Conservation (phyloP, 495 filamentous ascomycete genomes). For the Darksidea phi region DNA sequence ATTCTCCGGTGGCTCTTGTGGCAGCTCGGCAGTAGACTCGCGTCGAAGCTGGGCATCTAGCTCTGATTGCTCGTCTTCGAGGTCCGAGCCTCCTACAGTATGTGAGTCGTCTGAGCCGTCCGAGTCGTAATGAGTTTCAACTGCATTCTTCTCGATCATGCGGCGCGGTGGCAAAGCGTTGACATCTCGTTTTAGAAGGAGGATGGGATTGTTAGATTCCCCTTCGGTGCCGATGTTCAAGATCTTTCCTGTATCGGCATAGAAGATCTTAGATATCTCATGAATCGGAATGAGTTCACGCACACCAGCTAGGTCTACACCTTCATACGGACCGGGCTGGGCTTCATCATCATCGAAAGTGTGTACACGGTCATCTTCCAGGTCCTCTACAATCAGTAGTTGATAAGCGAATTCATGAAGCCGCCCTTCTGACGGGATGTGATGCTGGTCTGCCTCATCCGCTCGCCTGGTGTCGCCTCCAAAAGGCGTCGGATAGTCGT, state of each 20-base stretch:
- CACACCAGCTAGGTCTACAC: constrained; percentile 71
- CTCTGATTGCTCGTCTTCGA: constrained; percentile 55
- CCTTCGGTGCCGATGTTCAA: constrained; percentile 80
- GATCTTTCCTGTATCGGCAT: constrained; percentile 92
- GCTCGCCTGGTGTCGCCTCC: neutral
- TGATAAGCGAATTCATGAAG: constrained; percentile 82
- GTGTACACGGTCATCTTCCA: constrained; percentile 88
- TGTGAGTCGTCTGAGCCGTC: constrained; percentile 38
- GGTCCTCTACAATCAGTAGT: constrained; percentile 83
- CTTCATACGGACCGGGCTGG: constrained; percentile 66
- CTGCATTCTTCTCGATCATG: constrained; percentile 54
- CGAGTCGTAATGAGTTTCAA: constrained; percentile 30
- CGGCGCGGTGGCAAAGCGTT: constrained; percentile 69
- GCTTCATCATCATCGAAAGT: constrained; percentile 66
- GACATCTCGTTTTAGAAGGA: constrained; percentile 81
- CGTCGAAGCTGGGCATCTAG: constrained; percentile 67
- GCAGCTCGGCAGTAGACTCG: constrained; percentile 40
- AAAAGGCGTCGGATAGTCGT: constrained; percentile 40
- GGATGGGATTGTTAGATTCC: constrained; percentile 78
- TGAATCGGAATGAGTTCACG: constrained; percentile 82
- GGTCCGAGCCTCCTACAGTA: constrained; percentile 38
- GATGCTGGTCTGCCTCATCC: constrained; percentile 2
- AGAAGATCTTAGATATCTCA: constrained; percentile 94
- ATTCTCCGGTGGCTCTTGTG: constrained; percentile 11
- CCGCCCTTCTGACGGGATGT: constrained; percentile 52